Evolutionary conservation across 1,284 basidiomycete species (phyloP).

Genomic region (Porodaedalea pini): DNA sequence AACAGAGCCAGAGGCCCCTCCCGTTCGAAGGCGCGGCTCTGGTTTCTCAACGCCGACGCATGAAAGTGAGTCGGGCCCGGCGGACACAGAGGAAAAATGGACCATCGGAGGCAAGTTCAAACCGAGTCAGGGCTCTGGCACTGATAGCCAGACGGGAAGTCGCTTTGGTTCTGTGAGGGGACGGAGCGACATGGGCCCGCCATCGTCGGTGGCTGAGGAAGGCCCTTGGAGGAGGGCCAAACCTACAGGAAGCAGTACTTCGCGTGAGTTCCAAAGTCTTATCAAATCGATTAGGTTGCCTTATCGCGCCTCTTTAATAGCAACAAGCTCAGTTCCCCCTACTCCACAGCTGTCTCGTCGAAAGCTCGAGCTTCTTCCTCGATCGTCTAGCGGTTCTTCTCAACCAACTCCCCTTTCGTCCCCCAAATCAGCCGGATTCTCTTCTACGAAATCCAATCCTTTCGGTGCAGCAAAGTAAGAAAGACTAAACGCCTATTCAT

Average conservation of each 20-base stretch:
- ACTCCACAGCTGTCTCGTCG: constrained; percentile 75
- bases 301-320: constrained; percentile 34
- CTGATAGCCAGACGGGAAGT: constrained; percentile 39
- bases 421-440: constrained; percentile 55
- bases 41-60: constrained; percentile 46
- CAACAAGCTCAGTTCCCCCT: constrained; percentile 69
- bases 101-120: constrained; percentile 68
- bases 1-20: constrained; percentile 44
- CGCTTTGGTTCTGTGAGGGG: constrained; percentile 50
- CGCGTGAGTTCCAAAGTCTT: constrained; percentile 47
- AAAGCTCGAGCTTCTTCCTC: constrained; percentile 81
- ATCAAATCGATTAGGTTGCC: background rate
- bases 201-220: constrained; percentile 44
- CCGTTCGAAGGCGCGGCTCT: constrained; percentile 52
- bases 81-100: constrained; percentile 78
- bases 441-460: constrained; percentile 57
- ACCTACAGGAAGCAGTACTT: constrained; percentile 46
- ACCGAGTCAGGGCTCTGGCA: constrained; percentile 38
- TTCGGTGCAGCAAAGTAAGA: constrained; percentile 83
- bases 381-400: constrained; percentile 59
- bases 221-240: constrained; percentile 57
- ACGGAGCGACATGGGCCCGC: constrained; percentile 51
- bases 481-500: background rate
- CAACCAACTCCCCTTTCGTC: constrained; percentile 71
- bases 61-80: constrained; percentile 49